phyloP scores from a whole-genome alignment of 768 basidiomycete genomes.

The Termitomyces titanicus region DNA sequence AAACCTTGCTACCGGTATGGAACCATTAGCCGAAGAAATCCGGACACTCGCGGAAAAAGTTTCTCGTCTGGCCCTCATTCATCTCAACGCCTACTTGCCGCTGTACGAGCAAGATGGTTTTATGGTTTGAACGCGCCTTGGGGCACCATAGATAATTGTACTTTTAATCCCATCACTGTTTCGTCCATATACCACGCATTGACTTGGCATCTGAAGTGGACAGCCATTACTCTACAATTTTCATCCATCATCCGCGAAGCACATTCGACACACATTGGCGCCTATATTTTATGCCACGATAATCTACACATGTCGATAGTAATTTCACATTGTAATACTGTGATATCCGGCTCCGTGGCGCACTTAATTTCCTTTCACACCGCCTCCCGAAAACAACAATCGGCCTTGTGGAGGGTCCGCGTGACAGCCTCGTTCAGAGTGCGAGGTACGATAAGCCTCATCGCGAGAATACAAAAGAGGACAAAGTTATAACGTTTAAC shows the following conservation, averaged over 20 bases:
- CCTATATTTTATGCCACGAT: constrained; percentile 18
- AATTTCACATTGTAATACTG: neutral
- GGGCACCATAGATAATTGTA: constrained; percentile 4
- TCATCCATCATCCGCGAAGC: neutral
- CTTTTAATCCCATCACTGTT: neutral
- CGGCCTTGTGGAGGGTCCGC: neutral
- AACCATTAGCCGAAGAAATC: constrained; percentile 69
- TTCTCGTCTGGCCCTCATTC: constrained; percentile 67
- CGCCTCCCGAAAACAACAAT: neutral
- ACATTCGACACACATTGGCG: constrained; percentile 9
- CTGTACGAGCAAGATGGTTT: constrained; percentile 72
- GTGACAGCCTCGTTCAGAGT: constrained; percentile 10
- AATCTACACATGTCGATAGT: constrained; percentile 11
- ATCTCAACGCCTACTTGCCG: constrained; percentile 73
- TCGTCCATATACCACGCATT: neutral
- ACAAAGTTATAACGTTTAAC: neutral
- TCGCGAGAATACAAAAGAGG: constrained; percentile 1
- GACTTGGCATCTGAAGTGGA: neutral
- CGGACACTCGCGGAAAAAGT: constrained; percentile 66
- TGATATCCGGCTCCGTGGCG: constrained; percentile 11
- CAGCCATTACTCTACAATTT: neutral
- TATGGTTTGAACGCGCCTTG: constrained; percentile 20
- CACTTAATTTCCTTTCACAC: neutral
- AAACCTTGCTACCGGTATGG: constrained; percentile 56
- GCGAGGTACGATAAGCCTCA: constrained; percentile 7